These are phyloP conservation scores for Pseudogymnoascus sp. DNA, from an alignment of 2,329 filamentous ascomycete genomes.

Conservation along the genomic window DNA sequence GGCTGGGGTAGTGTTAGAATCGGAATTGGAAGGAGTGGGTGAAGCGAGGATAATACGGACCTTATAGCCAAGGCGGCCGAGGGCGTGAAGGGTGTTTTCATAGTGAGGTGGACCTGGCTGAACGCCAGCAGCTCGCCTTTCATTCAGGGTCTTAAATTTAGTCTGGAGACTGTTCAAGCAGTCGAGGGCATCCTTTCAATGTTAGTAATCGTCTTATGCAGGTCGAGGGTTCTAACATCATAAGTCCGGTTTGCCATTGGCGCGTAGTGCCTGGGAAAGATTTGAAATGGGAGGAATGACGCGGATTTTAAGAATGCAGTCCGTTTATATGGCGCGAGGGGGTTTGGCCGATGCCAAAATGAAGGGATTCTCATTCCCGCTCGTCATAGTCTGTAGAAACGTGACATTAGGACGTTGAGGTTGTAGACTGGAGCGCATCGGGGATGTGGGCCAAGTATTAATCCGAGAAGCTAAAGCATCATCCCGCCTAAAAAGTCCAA, in stretches of 20 bases:
- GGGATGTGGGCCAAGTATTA: not conserved
- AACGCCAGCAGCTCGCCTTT: conserved; percentile 64
- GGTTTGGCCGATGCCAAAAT: conserved; percentile 4
- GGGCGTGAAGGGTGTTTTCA: not conserved
- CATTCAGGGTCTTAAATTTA: conserved; percentile 72
- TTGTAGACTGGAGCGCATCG: not conserved
- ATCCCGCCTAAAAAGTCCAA: not conserved
- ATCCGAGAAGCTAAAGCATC: not conserved
- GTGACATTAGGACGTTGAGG: not conserved
- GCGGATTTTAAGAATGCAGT: not conserved
- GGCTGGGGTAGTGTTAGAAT: not conserved
- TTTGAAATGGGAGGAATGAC: not conserved
- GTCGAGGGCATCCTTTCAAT: conserved; percentile 65
- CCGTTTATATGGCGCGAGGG: not conserved
- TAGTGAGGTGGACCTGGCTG: not conserved
- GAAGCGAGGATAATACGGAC: not conserved
- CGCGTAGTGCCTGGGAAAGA: not conserved
- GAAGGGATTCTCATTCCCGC: not conserved
- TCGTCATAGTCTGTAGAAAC: not conserved
- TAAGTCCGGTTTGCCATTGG: conserved; percentile 1
- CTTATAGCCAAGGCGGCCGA: not conserved
- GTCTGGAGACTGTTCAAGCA: conserved; percentile 86
- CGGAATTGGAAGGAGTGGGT: not conserved
- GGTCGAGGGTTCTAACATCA: not conserved
- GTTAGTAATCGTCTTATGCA: not conserved